These are phyloP conservation scores for Xylaria bambusicola DNA, from an alignment of 495 filamentous ascomycete species.

Conservation along the genomic window DNA sequence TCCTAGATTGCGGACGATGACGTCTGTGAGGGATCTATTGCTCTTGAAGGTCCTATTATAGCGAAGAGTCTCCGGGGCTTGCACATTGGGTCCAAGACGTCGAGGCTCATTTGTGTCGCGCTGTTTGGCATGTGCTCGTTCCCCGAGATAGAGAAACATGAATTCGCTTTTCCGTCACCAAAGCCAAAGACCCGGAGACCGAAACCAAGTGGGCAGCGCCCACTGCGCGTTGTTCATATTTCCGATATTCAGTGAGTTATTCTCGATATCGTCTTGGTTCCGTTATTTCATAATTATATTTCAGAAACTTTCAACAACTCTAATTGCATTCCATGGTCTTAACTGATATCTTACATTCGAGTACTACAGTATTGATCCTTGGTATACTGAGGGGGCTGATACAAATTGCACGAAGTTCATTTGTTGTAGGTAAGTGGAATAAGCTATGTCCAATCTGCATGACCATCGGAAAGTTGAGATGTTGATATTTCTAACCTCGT, in stretches of 20 bases:
- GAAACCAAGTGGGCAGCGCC: constrained; percentile 44
- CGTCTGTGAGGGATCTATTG: constrained; percentile 51
- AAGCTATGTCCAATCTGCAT: not conserved
- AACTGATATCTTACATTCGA: too few species aligned
- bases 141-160: constrained; percentile 44
- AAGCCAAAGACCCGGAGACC: constrained; percentile 45
- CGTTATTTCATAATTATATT: too few species aligned
- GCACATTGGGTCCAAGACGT: constrained; percentile 47
- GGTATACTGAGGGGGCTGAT: constrained; percentile 52
- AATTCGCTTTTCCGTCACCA: constrained; percentile 46
- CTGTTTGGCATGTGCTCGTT: constrained; percentile 53
- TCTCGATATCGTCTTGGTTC: too few species aligned
- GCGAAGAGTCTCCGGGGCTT: constrained; percentile 49
- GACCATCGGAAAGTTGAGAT: too few species aligned
- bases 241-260: constrained; percentile 50
- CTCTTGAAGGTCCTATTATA: constrained; percentile 51
- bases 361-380: constrained; percentile 43
- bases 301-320: too few species aligned
- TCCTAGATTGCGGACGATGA: constrained; percentile 45
- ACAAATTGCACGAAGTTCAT: constrained; percentile 57
- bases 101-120: constrained; percentile 50
- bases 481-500: constrained; percentile 3
- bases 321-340: too few species aligned
- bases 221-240: constrained; percentile 56
- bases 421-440: constrained; percentile 48